Evolutionary conservation across 139 green algal genomes (phyloP), one percentile per base, ranked within the genome.

Genomic region (Zygnema cylindricum): DNA sequence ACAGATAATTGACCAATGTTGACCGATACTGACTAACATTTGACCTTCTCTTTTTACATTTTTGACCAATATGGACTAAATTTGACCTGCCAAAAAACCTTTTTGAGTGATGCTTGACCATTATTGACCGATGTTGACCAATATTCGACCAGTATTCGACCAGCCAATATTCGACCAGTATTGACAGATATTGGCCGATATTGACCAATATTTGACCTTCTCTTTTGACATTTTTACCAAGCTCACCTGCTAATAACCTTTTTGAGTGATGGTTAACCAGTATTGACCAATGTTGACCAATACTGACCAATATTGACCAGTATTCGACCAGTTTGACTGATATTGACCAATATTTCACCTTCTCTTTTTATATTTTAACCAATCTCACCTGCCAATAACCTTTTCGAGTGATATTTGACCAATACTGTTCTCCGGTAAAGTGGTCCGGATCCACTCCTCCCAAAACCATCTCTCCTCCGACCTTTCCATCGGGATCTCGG

Each of bases 381-480:
- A 82, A 23, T 23, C 21, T 82, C 75, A 90, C 76, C 95, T 99
- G 96, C 98, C 98, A 99, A 94, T 99, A 99, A 3, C 94, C 96
- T 30, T 92, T 69, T 40, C 94, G 92, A 0, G 95, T 98, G 23
- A 99, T 92, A 3, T 76, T 76, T 7, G 83, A 94, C 95, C 96
- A 99, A 36, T 93, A 94, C 93, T 97, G 96, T 82, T 99, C 93
- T 35, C 97, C 97, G 16, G 82, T 93, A 91, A 93, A 98, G 93
- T 98, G 97, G 25, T 90, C 81, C 1, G 92, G 85, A 93, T 99
- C 95, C 11, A 97, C 86, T 23, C 97, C 97, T 0, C 98, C 98
- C 73, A 99, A 92, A 55, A 99, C 93, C 49, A 99, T 85, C 95
- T 99, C 96, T 0, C 98, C 97, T 2, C 98, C 97, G 22, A 92